phyloP scores from a whole-genome alignment of 129 eudicot genomes.

The Escallonia rubra region DNA sequence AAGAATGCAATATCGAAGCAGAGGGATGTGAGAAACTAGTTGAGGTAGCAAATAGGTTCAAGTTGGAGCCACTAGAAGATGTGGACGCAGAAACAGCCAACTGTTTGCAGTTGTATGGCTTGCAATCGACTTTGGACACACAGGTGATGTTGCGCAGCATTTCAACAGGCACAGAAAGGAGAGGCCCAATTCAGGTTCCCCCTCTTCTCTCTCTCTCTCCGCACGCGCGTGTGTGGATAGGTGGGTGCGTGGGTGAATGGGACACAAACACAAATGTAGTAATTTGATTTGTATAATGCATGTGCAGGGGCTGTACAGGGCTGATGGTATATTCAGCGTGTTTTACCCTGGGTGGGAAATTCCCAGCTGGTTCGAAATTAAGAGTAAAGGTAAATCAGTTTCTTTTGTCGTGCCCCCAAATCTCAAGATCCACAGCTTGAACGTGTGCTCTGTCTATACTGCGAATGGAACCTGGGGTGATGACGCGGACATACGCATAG shows the following conservation, averaged over 20 bases:
- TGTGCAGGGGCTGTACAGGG: constrained; percentile 13
- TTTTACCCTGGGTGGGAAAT: constrained; percentile 8
- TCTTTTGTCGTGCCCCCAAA: neutral
- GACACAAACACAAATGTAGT: neutral
- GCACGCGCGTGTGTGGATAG: neutral
- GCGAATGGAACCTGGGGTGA: no score
- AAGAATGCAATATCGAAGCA: no score
- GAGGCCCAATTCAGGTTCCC: neutral
- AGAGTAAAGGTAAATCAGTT: neutral
- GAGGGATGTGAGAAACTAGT: neutral
- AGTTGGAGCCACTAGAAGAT: neutral
- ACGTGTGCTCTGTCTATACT: no score
- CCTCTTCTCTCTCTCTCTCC: neutral
- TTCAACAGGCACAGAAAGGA: neutral
- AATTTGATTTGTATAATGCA: neutral
- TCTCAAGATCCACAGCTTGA: neutral
- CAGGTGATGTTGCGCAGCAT: no score
- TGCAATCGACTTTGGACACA: neutral
- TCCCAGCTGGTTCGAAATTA: constrained; percentile 2
- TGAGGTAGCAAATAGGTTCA: neutral
- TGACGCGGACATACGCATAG: no score
- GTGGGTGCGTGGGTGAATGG: neutral
- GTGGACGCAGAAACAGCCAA: neutral
- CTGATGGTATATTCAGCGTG: constrained; percentile 13
- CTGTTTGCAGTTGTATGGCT: neutral